These are phyloP conservation scores for Clarkia xantiana DNA, from an alignment of 345 rosid species.

Conservation along the genomic window DNA sequence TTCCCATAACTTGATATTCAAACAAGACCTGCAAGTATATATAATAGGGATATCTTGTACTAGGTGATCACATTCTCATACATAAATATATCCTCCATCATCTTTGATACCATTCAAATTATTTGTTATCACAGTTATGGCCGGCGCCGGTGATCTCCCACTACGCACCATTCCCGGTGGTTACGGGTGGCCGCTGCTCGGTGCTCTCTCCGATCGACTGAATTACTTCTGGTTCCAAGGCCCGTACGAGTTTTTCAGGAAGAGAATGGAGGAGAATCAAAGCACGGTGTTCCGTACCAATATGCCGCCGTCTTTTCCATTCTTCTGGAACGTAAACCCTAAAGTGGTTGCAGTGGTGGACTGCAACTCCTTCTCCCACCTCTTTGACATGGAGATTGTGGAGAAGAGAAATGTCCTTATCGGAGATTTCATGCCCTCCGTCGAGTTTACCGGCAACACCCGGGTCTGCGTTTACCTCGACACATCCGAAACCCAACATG, in stretches of 20 bases:
- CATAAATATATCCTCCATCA: too few species aligned
- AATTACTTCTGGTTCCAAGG: constrained; percentile 98
- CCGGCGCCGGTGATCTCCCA: constrained; percentile 28
- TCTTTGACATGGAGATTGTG: constrained; percentile 71
- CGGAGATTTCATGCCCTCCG: constrained; percentile 68
- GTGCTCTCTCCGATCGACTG: constrained; percentile 62
- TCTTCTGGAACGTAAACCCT: constrained; percentile 59
- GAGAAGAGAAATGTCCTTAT: constrained; percentile 58
- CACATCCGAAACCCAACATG: constrained; percentile 52
- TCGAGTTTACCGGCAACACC: constrained; percentile 43
- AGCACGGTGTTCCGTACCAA: constrained; percentile 84
- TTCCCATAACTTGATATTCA: too few species aligned
- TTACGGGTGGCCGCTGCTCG: constrained; percentile 73
- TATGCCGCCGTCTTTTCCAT: constrained; percentile 65
- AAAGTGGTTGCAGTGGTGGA: constrained; percentile 65
- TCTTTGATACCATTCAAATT: too few species aligned
- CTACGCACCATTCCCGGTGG: constrained; percentile 62
- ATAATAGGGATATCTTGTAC: too few species aligned
- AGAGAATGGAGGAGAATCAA: constrained; percentile 49
- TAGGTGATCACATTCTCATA: too few species aligned
- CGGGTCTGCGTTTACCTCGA: constrained; percentile 60
- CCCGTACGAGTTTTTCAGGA: constrained; percentile 55
- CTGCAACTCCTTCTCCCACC: constrained; percentile 58
- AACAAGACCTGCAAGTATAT: too few species aligned
- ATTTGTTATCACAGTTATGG: too few species aligned